phyloP scores from a whole-genome alignment of 371 early-diverging fungal species.

The Mycotypha africana region DNA sequence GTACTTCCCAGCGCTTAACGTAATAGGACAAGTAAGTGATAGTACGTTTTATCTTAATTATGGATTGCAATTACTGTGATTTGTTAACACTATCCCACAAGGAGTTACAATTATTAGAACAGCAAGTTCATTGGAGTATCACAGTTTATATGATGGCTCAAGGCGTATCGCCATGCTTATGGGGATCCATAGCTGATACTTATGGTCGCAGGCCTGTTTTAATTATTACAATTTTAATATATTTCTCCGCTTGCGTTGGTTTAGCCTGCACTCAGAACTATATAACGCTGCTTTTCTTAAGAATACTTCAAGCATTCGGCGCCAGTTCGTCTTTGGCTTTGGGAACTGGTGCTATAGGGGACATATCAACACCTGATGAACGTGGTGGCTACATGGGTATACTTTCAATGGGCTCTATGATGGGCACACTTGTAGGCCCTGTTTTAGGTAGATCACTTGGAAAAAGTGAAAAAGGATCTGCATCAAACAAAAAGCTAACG shows the following conservation, averaged over 20 bases:
- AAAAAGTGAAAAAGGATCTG: too few species aligned
- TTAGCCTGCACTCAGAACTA: constrained; percentile 48
- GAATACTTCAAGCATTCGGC: constrained; percentile 64
- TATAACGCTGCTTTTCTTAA: constrained; percentile 45
- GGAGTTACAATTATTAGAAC: too few species aligned
- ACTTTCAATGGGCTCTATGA: constrained; percentile 32
- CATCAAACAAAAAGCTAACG: too few species aligned
- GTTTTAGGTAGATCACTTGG: constrained; percentile 26
- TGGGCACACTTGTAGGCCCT: constrained; percentile 40
- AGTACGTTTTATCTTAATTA: too few species aligned
- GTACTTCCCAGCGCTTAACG: constrained; percentile 10
- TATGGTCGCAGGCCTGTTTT: constrained; percentile 64
- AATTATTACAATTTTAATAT: constrained; percentile 51
- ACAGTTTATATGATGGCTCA: constrained; percentile 29
- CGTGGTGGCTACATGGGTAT: constrained; percentile 63
- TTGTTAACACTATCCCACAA: too few species aligned
- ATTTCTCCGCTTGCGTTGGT: constrained; percentile 54
- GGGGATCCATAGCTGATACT: constrained; percentile 63
- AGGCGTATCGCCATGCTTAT: constrained; percentile 42
- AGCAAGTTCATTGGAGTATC: neutral
- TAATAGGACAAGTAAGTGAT: constrained; percentile 1
- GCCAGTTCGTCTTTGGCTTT: constrained; percentile 61
- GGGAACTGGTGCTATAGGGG: constrained; percentile 63
- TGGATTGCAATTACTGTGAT: too few species aligned
- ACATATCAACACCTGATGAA: constrained; percentile 55